A percentile compares a stretch with the other conserved stretches of the same genome.
These are phyloP conservation scores for Zangia roseola DNA, from an alignment of 768 basidiomycete genomes.

Conservation along the genomic window DNA sequence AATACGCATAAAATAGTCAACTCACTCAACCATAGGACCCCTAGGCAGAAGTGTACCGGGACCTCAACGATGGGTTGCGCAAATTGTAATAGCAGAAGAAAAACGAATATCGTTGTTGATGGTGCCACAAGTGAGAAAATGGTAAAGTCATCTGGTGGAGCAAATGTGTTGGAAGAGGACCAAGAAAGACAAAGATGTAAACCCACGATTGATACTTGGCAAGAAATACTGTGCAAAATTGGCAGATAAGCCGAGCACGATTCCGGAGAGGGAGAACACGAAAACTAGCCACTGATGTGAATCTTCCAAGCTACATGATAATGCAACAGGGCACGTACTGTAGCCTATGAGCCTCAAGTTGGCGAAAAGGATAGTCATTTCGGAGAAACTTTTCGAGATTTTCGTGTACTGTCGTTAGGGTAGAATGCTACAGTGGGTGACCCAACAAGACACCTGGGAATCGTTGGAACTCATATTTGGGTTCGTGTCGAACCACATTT, in stretches of 20 bases:
- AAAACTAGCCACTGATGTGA: conserved; percentile 34
- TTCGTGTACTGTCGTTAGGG: conserved; percentile 6
- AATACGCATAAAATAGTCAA: not conserved
- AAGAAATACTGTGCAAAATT: conserved; percentile 70
- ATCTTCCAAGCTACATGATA: conserved; percentile 3
- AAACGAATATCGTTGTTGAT: conserved; percentile 60
- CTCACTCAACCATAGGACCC: conserved; percentile 70
- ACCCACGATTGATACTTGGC: conserved; percentile 61
- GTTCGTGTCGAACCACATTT: conserved; percentile 3
- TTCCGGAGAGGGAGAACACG: conserved; percentile 40
- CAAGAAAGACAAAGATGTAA: conserved; percentile 1
- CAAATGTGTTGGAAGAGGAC: not conserved
- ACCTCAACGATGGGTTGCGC: conserved; percentile 67
- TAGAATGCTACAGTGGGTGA: conserved; percentile 4
- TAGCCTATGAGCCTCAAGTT: conserved; percentile 54
- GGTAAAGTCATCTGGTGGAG: conserved; percentile 58
- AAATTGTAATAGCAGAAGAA: conserved; percentile 63
- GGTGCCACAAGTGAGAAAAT: conserved; percentile 68
- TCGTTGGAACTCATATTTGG: conserved; percentile 15
- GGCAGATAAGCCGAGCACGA: conserved; percentile 66
- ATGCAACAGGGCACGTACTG: conserved; percentile 33
- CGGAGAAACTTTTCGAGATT: conserved; percentile 2
- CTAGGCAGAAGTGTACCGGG: conserved; percentile 50
- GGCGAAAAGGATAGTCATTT: conserved; percentile 62
- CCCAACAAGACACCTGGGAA: conserved; percentile 16